Conservation (phyloP, 805 yeast species). For the Clavispora phyllophila region DNA sequence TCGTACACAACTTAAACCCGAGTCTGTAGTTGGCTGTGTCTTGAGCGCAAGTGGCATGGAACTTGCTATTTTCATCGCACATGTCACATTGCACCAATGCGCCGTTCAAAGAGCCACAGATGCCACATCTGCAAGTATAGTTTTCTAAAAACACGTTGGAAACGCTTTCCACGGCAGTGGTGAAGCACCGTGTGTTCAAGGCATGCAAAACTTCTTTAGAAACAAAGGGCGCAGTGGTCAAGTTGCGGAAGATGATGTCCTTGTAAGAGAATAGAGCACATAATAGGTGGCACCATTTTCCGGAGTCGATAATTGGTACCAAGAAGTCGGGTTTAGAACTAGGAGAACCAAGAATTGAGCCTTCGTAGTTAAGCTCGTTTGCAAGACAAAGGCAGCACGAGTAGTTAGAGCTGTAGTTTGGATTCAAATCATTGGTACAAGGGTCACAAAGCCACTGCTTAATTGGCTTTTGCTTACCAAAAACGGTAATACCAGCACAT, state of each 20-base stretch:
- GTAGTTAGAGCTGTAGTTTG: slow-evolving; percentile 51
- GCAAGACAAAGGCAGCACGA: slow-evolving; percentile 63
- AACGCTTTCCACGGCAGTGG: slow-evolving; percentile 24
- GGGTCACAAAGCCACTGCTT: slow-evolving; percentile 75
- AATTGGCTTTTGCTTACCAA: slow-evolving; percentile 19
- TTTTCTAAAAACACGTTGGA: slow-evolving; percentile 25
- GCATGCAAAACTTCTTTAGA: slow-evolving; percentile 4
- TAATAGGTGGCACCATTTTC: slow-evolving; percentile 72
- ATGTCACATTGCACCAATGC: slow-evolving; percentile 43
- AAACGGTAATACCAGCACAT: slow-evolving; percentile 53
- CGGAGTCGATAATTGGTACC: slow-evolving; percentile 55
- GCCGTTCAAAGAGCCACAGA: slow-evolving; percentile 47
- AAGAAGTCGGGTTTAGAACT: slow-evolving; percentile 55
- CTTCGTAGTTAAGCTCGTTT: slow-evolving; percentile 45
- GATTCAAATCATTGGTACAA: slow-evolving; percentile 67
- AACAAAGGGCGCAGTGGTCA: slow-evolving; percentile 7
- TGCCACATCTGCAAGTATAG: slow-evolving; percentile 33
- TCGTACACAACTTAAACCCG: slow-evolving; percentile 46
- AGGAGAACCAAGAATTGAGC: slow-evolving; percentile 37
- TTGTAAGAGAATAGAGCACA: slow-evolving; percentile 59
- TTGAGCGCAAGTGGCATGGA: slow-evolving; percentile 59
- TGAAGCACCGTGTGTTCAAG: slow-evolving; percentile 4
- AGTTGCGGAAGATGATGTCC: slow-evolving; percentile 19
- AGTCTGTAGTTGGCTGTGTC: slow-evolving; percentile 38
- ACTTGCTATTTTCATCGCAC: slow-evolving; percentile 28